Percentiles rank a stretch among this genome's conserved stretches.
phyloP scores from a whole-genome alignment of 2,329 filamentous ascomycete genomes.

The Aaosphaeria arxii region DNA sequence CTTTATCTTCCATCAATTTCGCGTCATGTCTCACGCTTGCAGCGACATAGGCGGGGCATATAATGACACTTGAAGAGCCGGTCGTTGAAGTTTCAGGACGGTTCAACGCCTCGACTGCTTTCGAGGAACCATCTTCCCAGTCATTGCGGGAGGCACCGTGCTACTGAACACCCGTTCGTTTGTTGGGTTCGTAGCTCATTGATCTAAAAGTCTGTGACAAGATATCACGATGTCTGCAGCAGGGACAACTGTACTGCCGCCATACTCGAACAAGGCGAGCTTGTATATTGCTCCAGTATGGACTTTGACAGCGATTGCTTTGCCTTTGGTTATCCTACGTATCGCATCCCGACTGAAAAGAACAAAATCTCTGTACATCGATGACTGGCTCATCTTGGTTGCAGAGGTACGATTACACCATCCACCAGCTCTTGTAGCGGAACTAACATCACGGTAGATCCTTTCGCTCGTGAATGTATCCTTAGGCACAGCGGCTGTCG shows the following conservation, averaged over 20 bases:
- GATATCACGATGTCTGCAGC: background rate
- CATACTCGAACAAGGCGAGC: constrained; percentile 9
- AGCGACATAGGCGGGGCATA: background rate
- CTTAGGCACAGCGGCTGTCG: constrained; percentile 12
- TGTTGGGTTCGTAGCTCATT: too few species aligned
- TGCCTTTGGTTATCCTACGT: constrained; percentile 16
- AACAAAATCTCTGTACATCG: constrained; percentile 13
- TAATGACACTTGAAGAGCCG: background rate
- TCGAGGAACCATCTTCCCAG: background rate
- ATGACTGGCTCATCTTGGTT: constrained; percentile 24
- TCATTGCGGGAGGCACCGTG: background rate
- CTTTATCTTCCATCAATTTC: background rate
- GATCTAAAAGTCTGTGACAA: too few species aligned
- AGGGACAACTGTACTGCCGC: background rate
- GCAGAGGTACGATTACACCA: constrained; percentile 16
- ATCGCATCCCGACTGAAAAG: constrained; percentile 18
- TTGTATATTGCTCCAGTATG: constrained; percentile 19
- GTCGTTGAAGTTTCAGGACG: background rate
- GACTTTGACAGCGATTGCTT: constrained; percentile 14
- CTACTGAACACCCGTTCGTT: too few species aligned
- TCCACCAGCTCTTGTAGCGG: background rate
- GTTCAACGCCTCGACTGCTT: background rate
- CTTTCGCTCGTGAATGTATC: constrained; percentile 15
- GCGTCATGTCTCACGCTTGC: background rate
- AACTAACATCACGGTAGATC: constrained; percentile 2